These are phyloP conservation scores for Forsythia viridissima DNA, from an alignment of 257 asterid genomes.

Conservation along the genomic window DNA sequence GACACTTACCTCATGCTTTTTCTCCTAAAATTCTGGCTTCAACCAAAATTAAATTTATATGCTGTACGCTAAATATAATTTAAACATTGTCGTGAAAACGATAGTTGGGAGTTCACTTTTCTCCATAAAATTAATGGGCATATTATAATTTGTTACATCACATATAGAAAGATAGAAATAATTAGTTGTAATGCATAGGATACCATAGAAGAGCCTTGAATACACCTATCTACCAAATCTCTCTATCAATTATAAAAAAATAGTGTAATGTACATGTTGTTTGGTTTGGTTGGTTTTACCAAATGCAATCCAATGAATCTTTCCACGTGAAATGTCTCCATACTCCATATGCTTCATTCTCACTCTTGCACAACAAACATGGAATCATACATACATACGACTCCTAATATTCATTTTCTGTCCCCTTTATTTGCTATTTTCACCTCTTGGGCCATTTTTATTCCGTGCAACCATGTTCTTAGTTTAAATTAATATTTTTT, in stretches of 20 bases:
- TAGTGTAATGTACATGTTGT: slow-evolving; percentile 8
- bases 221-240: slow-evolving; percentile 40
- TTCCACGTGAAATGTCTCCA: slow-evolving; percentile 47
- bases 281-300: slow-evolving; percentile 30
- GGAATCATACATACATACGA: too few relatives aligned
- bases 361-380: neutral
- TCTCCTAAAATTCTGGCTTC: neutral
- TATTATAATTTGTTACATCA: neutral
- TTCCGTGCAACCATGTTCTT: neutral
- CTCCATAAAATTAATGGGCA: too few relatives aligned
- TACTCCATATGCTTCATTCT: neutral
- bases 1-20: neutral
- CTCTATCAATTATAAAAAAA: slow-evolving; percentile 14
- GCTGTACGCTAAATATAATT: too few relatives aligned
- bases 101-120: too few relatives aligned
- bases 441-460: neutral
- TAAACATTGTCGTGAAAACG: too few relatives aligned
- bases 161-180: too few relatives aligned
- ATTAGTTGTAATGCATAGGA: slow-evolving; percentile 39
- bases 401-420: neutral
- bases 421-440: neutral
- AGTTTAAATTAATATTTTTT: neutral
- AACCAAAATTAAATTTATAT: too few relatives aligned
- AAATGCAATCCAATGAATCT: slow-evolving; percentile 38
- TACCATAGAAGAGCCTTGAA: slow-evolving; percentile 45